phyloP scores from a whole-genome alignment of 2,329 filamentous ascomycete species.

The Pezicula neosporulosa region DNA sequence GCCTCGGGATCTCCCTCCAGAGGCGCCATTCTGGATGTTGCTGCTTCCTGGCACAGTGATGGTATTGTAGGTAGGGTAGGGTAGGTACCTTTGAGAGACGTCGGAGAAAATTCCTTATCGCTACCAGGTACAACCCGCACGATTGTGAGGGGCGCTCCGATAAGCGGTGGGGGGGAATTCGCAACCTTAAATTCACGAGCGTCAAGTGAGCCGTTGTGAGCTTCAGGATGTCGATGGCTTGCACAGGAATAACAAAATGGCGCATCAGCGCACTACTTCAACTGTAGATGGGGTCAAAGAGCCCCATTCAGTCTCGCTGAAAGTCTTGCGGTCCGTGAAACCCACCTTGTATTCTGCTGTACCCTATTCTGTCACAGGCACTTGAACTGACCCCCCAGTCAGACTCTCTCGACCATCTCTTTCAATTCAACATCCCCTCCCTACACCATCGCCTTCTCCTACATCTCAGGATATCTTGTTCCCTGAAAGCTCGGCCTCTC shows the following conservation, averaged over 20 bases:
- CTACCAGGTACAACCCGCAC: too few species aligned
- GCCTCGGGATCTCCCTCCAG: background rate
- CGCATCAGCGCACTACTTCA: constrained; percentile 26
- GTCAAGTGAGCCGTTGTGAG: background rate
- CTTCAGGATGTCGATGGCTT: constrained; percentile 13
- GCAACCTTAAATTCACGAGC: background rate
- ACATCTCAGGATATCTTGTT: constrained; percentile 39
- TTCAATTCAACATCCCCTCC: constrained; percentile 63
- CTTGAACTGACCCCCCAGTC: constrained; percentile 7
- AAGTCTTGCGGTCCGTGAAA: constrained; percentile 60
- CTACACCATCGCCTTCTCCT: constrained; percentile 38
- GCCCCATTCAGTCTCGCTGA: constrained; percentile 74
- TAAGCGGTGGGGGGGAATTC: background rate
- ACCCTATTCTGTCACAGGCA: background rate
- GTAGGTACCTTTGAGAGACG: too few species aligned
- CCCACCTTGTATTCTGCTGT: background rate
- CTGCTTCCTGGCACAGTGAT: background rate
- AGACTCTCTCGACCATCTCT: constrained; percentile 82
- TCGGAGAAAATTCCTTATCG: background rate
- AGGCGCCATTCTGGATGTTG: background rate
- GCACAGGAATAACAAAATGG: constrained; percentile 17
- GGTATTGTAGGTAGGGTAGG: too few species aligned
- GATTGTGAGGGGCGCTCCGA: background rate
- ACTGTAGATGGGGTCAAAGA: constrained; percentile 52
- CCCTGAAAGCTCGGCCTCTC: constrained; percentile 53